These are phyloP conservation scores for Phytophthora sansomeana DNA, from an alignment of 352 stramenopile species.

Conservation along the genomic window DNA sequence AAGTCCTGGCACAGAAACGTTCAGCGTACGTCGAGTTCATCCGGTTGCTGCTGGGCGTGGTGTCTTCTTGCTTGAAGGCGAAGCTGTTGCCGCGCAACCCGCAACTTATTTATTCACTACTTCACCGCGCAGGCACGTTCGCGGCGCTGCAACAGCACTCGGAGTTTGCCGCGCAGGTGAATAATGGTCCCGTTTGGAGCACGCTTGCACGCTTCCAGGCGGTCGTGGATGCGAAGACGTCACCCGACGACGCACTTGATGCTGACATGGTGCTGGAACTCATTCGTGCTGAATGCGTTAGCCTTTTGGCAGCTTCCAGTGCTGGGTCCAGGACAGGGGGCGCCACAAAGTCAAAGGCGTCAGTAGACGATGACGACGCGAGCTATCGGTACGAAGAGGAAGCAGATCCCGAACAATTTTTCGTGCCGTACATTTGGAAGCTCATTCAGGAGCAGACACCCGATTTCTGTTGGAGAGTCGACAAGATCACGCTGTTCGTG, in stretches of 20 bases:
- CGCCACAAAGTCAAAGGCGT: constrained; percentile 18
- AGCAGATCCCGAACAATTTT: constrained; percentile 75
- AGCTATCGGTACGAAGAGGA: constrained; percentile 87
- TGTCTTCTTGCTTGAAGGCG: constrained; percentile 72
- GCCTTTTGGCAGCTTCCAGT: constrained; percentile 60
- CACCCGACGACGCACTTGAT: constrained; percentile 56
- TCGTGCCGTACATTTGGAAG: constrained; percentile 83
- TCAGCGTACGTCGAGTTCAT: constrained; percentile 84
- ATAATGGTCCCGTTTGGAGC: constrained; percentile 71
- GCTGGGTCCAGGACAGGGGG: constrained; percentile 21
- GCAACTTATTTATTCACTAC: constrained; percentile 89
- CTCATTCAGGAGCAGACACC: constrained; percentile 76
- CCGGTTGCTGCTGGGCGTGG: constrained; percentile 67
- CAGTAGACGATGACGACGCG: constrained; percentile 59
- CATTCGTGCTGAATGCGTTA: constrained; percentile 78
- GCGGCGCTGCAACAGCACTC: constrained; percentile 58
- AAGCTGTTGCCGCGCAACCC: constrained; percentile 75
- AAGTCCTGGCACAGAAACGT: constrained; percentile 61
- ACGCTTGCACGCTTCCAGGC: constrained; percentile 69
- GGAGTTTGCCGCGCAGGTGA: constrained; percentile 64
- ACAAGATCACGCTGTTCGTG: constrained; percentile 85
- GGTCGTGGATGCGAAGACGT: constrained; percentile 72
- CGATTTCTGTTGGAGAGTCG: constrained; percentile 81
- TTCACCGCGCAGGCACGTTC: constrained; percentile 78
- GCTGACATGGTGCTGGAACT: constrained; percentile 69